Conservation (phyloP, 2,329 filamentous ascomycete genomes). For the Talaromyces albobiverticillius region DNA sequence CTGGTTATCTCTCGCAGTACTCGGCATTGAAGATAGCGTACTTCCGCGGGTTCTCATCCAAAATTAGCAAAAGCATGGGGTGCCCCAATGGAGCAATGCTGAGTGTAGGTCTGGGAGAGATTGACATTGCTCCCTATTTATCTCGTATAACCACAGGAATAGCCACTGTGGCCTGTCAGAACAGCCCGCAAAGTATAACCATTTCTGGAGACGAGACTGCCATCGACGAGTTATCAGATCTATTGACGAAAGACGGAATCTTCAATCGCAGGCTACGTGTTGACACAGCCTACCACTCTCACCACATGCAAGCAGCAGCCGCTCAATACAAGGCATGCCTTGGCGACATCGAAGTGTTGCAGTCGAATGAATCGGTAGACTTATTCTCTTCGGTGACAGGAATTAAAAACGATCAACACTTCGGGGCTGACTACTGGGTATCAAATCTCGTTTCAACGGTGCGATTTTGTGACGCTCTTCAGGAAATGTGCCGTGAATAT, state of each 20-base stretch:
- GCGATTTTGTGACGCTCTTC: conserved; percentile 28
- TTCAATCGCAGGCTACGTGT: conserved; percentile 35
- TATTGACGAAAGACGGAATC: conserved; percentile 24
- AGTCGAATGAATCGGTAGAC: neutral
- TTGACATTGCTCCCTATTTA: conserved; percentile 26
- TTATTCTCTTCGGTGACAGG: conserved; percentile 22
- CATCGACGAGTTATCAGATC: conserved; percentile 22
- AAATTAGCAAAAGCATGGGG: too few relatives aligned
- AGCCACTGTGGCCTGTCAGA: conserved; percentile 28
- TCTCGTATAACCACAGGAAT: neutral
- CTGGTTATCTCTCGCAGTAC: conserved; percentile 28
- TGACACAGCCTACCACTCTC: conserved; percentile 40
- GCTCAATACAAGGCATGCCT: too few relatives aligned
- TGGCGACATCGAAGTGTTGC: too few relatives aligned
- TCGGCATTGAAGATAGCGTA: conserved; percentile 19
- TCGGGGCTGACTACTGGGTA: conserved; percentile 30
- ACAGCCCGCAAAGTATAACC: conserved; percentile 37
- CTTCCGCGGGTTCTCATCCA: too few relatives aligned
- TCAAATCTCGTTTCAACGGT: conserved; percentile 33
- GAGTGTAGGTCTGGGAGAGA: conserved; percentile 24
- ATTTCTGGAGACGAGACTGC: conserved; percentile 36
- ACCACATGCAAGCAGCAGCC: conserved; percentile 36
- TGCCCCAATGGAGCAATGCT: conserved; percentile 32
- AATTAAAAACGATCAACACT: too few relatives aligned
- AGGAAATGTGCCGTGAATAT: too few relatives aligned